Base-by-base conservation (phyloP, 495 filamentous ascomycete species). In the Penicillium longicatenatum region DNA sequence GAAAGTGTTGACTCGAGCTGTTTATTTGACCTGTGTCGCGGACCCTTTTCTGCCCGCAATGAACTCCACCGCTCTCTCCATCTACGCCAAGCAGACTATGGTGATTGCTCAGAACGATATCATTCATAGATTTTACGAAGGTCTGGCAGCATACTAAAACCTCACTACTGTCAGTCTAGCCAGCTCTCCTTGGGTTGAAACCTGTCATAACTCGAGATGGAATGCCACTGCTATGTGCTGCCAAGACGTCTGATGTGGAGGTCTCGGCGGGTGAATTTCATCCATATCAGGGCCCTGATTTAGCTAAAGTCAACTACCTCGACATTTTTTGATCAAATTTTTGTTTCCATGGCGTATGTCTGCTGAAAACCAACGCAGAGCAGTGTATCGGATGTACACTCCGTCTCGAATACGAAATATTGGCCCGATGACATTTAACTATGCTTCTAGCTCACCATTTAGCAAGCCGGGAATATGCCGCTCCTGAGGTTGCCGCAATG, bases 341-440 rank as follows among this genome's bases (percentile, higher is more conserved):
- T 80, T 33, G 52, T 67, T 19, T 83, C 83, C 17, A 67, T 68
- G 53, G 75, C 79, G 82, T 82, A 86, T 3, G 83, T 85, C 68
- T 85, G 73, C 22, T 52, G 54, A 4, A 85, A 69, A 35, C 52
- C 72, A 16, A 81, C 81, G n/a, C 81, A 65, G 45, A 84, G 64
- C 54, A 88, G 70, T 59, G 63, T 73, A 33, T 81, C 76, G 14
- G 67, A 68, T 17, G 77, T 70, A 78, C 80, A 84, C 42, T 79
- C 72, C 79, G 85, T 85, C 46, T 87, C 80, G 7, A 84, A 67
- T 6, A 87, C 72, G 19, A 78, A 59, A 87, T 84, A 60, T 88
- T 80, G 3, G 84, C 84, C 66, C 73, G 75, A 52, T 69, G 70
- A 16, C 83, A 84, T 20, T 67, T 62, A 48, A 71, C 63, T 60